Percentiles rank a stretch among this genome's conserved stretches.
These are phyloP conservation scores for Theobroma cacao DNA, from an alignment of 345 rosid genomes.

Conservation along the genomic window DNA sequence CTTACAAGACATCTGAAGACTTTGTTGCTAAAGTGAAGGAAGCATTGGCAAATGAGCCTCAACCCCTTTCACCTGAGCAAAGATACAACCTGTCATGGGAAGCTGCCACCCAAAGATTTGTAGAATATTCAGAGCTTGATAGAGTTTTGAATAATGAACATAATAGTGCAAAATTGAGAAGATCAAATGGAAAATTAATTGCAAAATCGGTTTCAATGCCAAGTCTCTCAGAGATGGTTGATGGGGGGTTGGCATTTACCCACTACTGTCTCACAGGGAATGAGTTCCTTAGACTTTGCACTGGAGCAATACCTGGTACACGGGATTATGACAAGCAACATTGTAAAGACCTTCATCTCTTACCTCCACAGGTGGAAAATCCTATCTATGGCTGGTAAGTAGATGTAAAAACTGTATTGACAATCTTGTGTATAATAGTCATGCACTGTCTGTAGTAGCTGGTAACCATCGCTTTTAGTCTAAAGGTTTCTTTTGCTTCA, in stretches of 20 bases:
- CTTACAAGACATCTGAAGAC: conserved; percentile 85
- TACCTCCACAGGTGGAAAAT: conserved; percentile 82
- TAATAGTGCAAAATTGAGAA: conserved; percentile 12
- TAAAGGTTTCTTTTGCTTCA: not conserved
- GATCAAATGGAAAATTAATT: conserved; percentile 26
- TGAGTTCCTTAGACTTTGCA: conserved; percentile 75
- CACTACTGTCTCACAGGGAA: conserved; percentile 87
- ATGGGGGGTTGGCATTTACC: conserved; percentile 87
- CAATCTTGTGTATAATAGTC: conserved; percentile 13
- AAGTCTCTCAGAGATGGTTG: conserved; percentile 55
- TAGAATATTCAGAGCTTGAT: conserved; percentile 78
- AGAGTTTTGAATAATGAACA: conserved; percentile 39
- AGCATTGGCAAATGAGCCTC: conserved; percentile 84
- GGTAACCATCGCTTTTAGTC: conserved; percentile 9
- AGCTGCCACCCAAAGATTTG: conserved; percentile 92
- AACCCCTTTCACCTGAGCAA: conserved; percentile 79
- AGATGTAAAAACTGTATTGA: not conserved
- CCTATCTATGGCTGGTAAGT: conserved; percentile 75
- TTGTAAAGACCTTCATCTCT: conserved; percentile 75
- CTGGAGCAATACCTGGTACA: conserved; percentile 84
- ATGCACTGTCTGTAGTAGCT: conserved; percentile 13
- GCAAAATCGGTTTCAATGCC: conserved; percentile 59
- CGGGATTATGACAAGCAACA: conserved; percentile 82
- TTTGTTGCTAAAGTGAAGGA: conserved; percentile 80
- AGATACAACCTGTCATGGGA: conserved; percentile 90